phyloP scores from a whole-genome alignment of 2,329 filamentous ascomycete genomes.

The Pyrenophora tritici-repentis region DNA sequence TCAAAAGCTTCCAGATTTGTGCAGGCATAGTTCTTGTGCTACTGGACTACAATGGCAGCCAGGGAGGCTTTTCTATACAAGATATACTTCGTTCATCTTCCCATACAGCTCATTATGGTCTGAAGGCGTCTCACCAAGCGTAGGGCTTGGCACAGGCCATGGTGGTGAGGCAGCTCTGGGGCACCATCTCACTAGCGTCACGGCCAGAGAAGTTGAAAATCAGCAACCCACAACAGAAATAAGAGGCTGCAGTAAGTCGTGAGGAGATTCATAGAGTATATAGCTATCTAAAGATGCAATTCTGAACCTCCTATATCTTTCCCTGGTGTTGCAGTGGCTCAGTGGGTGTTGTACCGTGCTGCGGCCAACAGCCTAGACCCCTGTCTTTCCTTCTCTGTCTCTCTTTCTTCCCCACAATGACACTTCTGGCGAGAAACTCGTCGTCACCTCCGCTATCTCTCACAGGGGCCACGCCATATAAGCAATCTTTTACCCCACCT shows the following conservation, averaged over 20 bases:
- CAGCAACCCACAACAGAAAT: not conserved
- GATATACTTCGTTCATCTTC: not conserved
- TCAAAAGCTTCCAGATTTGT: too few relatives aligned
- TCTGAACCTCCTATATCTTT: not conserved
- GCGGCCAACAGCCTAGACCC: not conserved
- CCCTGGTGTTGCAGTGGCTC: constrained; percentile 14
- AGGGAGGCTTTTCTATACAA: too few relatives aligned
- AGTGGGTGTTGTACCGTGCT: constrained; percentile 6
- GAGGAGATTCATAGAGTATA: not conserved
- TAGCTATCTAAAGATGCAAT: constrained; percentile 1
- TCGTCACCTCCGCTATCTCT: constrained; percentile 1
- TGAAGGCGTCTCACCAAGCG: not conserved
- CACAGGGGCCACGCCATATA: not conserved
- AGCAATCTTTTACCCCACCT: not conserved
- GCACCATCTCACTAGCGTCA: constrained; percentile 10
- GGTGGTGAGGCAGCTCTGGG: not conserved
- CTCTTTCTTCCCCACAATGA: not conserved
- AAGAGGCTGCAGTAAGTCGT: not conserved
- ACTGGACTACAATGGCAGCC: too few relatives aligned
- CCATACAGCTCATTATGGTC: not conserved
- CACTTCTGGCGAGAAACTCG: not conserved
- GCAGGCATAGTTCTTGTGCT: too few relatives aligned
- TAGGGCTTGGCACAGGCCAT: constrained; percentile 2
- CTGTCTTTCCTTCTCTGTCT: not conserved
- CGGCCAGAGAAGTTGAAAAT: constrained; percentile 2